Conservation (phyloP, 257 asterid genomes). For the Lavandula angustifolia region DNA sequence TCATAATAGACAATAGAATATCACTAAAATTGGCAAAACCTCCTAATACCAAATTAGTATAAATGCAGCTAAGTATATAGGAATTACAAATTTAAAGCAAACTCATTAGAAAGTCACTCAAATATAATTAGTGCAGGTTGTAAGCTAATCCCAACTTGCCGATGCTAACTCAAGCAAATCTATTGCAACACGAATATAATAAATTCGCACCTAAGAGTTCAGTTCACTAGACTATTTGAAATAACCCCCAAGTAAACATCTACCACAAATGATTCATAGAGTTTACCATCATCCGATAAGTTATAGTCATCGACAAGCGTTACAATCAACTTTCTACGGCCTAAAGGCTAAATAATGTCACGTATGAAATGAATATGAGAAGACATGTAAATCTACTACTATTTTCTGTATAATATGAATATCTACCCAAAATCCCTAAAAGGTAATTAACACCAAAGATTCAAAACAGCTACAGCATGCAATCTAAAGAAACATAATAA, state of each 20-base stretch:
- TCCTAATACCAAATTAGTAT: background rate
- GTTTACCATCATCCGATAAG: constrained; percentile 14
- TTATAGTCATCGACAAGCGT: constrained; percentile 7
- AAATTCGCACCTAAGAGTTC: too few species aligned
- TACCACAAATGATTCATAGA: constrained; percentile 15
- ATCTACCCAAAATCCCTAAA: background rate
- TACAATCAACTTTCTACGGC: background rate
- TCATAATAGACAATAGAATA: background rate
- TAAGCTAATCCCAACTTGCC: background rate
- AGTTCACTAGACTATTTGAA: too few species aligned
- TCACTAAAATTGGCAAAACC: background rate
- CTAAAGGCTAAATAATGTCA: background rate
- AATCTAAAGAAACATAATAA: background rate
- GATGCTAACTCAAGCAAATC: background rate
- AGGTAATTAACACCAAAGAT: background rate
- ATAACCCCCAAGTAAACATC: background rate
- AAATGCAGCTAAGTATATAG: background rate
- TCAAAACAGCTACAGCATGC: constrained; percentile 22
- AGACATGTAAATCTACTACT: constrained; percentile 24
- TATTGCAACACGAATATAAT: background rate
- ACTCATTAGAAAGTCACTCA: background rate
- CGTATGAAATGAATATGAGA: constrained; percentile 11
- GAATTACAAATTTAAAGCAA: background rate
- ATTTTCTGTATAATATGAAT: background rate
- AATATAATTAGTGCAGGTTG: constrained; percentile 1